A percentile compares a stretch with the other conserved stretches of the same genome.
These are phyloP conservation scores for Tolypocladium pustulatum DNA, from an alignment of 2,329 filamentous ascomycete genomes.

Conservation along the genomic window DNA sequence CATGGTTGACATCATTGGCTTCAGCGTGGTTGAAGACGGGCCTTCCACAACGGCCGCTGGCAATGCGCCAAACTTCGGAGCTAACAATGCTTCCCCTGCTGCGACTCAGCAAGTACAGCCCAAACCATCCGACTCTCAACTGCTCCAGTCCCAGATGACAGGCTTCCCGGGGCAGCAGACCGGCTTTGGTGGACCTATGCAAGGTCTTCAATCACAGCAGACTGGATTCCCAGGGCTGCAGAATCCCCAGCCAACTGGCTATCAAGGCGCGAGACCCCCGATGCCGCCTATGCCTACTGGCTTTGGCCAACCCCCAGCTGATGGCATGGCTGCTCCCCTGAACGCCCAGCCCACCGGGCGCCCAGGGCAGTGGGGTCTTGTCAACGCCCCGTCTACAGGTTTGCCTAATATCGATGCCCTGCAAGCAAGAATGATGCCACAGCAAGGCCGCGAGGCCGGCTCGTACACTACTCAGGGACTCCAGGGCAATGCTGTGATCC, in stretches of 20 bases:
- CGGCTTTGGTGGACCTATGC: constrained; percentile 46
- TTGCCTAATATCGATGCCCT: constrained; percentile 90
- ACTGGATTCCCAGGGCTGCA: constrained; percentile 59
- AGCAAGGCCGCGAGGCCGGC: constrained; percentile 77
- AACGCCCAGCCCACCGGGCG: constrained; percentile 90
- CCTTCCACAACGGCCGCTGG: constrained; percentile 38
- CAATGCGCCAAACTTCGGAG: constrained; percentile 61
- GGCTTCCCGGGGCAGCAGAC: constrained; percentile 51
- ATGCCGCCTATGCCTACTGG: constrained; percentile 71
- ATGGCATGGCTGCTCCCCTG: constrained; percentile 55
- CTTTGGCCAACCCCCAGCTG: constrained; percentile 41
- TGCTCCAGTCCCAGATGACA: constrained; percentile 57
- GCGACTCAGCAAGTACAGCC: constrained; percentile 61
- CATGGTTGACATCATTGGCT: constrained; percentile 99
- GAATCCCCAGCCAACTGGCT: constrained; percentile 68
- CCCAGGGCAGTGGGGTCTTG: constrained; percentile 96
- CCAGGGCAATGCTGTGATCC: constrained; percentile 87
- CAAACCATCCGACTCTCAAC: constrained; percentile 60
- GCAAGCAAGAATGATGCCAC: constrained; percentile 94
- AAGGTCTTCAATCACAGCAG: constrained; percentile 54
- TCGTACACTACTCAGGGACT: constrained; percentile 77
- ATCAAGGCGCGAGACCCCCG: constrained; percentile 74
- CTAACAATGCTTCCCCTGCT: constrained; percentile 37
- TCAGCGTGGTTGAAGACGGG: constrained; percentile 71
- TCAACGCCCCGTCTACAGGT: constrained; percentile 82